Percentiles rank a stretch among this genome's conserved stretches.
Evolutionary conservation across 2,329 filamentous ascomycete species (phyloP).

Genomic region (Fusarium sp.): DNA sequence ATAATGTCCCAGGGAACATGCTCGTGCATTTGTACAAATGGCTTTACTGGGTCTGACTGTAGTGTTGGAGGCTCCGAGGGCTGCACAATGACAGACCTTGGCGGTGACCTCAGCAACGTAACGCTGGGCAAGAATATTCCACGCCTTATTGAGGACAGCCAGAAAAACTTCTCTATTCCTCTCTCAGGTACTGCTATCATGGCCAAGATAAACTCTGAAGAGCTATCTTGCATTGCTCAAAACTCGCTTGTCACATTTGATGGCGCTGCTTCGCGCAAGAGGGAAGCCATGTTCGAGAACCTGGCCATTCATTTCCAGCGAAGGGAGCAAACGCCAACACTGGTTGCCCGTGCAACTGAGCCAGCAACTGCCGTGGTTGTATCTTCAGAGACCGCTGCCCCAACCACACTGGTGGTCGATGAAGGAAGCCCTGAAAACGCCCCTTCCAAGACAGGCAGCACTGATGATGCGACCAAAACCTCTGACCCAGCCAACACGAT

Average conservation of each 20-base stretch:
- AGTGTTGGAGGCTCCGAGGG: slow-evolving; percentile 61
- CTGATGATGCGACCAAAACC: slow-evolving; percentile 23
- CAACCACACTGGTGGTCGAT: slow-evolving; percentile 43
- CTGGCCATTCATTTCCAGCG: slow-evolving; percentile 39
- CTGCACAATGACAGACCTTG: slow-evolving; percentile 65
- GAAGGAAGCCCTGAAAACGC: slow-evolving; percentile 35
- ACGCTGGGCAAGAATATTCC: slow-evolving; percentile 86
- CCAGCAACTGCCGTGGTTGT: slow-evolving; percentile 36
- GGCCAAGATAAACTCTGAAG: slow-evolving; percentile 79
- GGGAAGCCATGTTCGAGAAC: slow-evolving; percentile 48
- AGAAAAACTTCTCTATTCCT: slow-evolving; percentile 79
- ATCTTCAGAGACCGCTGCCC: slow-evolving; percentile 34
- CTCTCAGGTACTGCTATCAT: slow-evolving; percentile 78
- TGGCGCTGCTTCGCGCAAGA: slow-evolving; percentile 61
- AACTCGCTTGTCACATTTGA: slow-evolving; percentile 91
- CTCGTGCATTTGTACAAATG: slow-evolving; percentile 89
- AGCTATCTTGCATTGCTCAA: slow-evolving; percentile 84
- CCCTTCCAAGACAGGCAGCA: slow-evolving; percentile 25
- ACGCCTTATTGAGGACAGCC: slow-evolving; percentile 74
- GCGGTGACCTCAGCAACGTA: slow-evolving; percentile 69
- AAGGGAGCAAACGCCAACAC: slow-evolving; percentile 19
- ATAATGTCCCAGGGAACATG: slow-evolving; percentile 77
- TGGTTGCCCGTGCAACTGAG: slow-evolving; percentile 24
- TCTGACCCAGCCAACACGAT: slow-evolving; percentile 24
- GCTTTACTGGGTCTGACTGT: slow-evolving; percentile 77